These are phyloP conservation scores for Apium graveolens DNA, from an alignment of 129 eudicot genomes.

Conservation along the genomic window DNA sequence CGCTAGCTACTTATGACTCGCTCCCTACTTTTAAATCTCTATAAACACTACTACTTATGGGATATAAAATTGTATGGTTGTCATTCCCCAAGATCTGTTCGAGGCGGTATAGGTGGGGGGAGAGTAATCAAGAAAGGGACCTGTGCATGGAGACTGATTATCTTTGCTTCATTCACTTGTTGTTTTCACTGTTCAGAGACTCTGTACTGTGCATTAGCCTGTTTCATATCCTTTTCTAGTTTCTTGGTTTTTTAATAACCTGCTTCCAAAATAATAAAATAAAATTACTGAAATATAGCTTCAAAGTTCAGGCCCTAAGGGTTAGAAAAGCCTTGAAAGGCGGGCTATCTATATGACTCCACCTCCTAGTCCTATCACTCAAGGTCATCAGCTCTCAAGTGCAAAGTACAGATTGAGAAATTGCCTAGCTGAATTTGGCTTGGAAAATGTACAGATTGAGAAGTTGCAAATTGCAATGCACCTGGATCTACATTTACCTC, in stretches of 20 bases:
- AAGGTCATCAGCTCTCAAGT: not conserved
- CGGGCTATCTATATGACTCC: conserved; percentile 10
- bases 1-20: too few relatives aligned
- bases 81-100: conserved; percentile 50
- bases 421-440: not conserved
- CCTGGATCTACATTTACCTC: too few relatives aligned
- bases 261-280: not conserved
- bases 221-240: not conserved
- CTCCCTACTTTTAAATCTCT: too few relatives aligned
- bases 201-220: not conserved
- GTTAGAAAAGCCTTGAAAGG: conserved; percentile 12
- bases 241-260: conserved; percentile 16
- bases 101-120: conserved; percentile 97
- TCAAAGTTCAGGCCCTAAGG: not conserved
- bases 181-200: conserved; percentile 51
- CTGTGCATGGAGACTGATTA: conserved; percentile 64
- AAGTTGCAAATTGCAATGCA: too few relatives aligned
- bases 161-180: conserved; percentile 87
- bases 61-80: conserved; percentile 41
- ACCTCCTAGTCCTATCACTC: not conserved
- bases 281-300: too few relatives aligned
- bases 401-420: too few relatives aligned
- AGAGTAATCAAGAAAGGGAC: conserved; percentile 64
- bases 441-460: not conserved
- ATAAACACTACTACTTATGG: too few relatives aligned